These are phyloP conservation scores for Pigoraptor vietnamica DNA, from an alignment of 78 protist species.

Conservation along the genomic window DNA sequence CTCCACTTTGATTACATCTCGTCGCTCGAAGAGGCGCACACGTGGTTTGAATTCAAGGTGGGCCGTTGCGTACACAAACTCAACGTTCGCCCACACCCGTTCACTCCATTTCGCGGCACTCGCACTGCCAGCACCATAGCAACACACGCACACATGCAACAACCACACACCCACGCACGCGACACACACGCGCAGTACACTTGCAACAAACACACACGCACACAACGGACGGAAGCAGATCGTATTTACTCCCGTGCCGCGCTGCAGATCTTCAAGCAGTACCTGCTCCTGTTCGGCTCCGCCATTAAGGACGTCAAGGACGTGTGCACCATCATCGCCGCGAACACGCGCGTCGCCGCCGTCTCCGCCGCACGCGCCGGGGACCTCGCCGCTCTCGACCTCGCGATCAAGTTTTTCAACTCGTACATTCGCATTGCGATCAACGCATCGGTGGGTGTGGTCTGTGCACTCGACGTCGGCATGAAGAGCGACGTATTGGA, in stretches of 20 bases:
- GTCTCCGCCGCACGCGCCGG: background rate
- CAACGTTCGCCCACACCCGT: too few species aligned
- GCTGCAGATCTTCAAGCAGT: background rate
- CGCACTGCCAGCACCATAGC: too few species aligned
- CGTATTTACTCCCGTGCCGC: too few species aligned
- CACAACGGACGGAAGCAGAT: too few species aligned
- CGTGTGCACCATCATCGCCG: background rate
- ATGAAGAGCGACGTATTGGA: too few species aligned
- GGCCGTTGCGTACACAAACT: too few species aligned
- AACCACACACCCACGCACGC: too few species aligned
- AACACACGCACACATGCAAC: too few species aligned
- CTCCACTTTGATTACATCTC: background rate
- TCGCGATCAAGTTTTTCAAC: background rate
- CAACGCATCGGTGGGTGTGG: background rate
- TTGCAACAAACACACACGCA: too few species aligned
- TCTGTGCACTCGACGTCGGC: background rate
- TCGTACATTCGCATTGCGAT: background rate
- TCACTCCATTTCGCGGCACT: too few species aligned
- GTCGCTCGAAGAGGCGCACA: background rate
- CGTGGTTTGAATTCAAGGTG: background rate
- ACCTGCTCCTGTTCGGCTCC: background rate
- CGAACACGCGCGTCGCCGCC: background rate
- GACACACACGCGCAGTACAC: too few species aligned
- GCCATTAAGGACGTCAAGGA: background rate
- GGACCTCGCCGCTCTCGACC: background rate